Conservation (phyloP, 441 rosid genomes). For the Kokia cookei region DNA sequence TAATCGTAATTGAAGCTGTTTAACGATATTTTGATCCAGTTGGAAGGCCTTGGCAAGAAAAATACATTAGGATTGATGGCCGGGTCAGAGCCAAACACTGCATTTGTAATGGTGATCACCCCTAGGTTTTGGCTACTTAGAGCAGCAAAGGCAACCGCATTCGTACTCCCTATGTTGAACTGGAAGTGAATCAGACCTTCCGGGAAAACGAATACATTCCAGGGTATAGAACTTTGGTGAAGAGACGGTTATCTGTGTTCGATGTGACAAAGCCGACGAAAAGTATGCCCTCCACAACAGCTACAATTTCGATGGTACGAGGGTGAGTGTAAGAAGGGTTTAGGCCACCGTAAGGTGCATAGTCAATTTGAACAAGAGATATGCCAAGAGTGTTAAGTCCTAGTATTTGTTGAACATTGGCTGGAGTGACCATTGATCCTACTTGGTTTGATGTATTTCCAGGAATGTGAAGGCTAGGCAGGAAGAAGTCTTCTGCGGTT, state of each 20-base stretch:
- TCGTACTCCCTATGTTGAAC: background rate
- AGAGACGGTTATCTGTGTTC: background rate
- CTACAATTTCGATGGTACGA: background rate
- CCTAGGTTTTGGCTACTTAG: constrained; percentile 33
- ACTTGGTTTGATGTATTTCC: background rate
- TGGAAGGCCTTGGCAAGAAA: constrained; percentile 25
- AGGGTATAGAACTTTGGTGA: background rate
- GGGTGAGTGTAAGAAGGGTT: background rate
- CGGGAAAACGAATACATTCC: background rate
- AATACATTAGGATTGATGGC: constrained; percentile 5
- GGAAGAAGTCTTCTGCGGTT: background rate
- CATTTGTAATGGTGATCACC: constrained; percentile 13
- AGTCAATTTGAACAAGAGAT: background rate
- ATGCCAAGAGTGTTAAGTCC: background rate
- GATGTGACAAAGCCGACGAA: background rate
- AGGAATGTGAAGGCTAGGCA: background rate
- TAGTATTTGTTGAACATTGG: background rate
- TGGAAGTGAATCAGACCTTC: background rate
- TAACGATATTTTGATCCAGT: constrained; percentile 9
- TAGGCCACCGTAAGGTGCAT: background rate
- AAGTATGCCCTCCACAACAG: background rate
- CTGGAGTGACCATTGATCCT: background rate
- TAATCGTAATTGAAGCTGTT: constrained; percentile 9
- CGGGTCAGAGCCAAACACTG: constrained; percentile 22
- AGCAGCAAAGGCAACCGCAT: constrained; percentile 14